Conservation (phyloP, 1,139 yeast genomes). For the Meyerozyma athensensis region DNA sequence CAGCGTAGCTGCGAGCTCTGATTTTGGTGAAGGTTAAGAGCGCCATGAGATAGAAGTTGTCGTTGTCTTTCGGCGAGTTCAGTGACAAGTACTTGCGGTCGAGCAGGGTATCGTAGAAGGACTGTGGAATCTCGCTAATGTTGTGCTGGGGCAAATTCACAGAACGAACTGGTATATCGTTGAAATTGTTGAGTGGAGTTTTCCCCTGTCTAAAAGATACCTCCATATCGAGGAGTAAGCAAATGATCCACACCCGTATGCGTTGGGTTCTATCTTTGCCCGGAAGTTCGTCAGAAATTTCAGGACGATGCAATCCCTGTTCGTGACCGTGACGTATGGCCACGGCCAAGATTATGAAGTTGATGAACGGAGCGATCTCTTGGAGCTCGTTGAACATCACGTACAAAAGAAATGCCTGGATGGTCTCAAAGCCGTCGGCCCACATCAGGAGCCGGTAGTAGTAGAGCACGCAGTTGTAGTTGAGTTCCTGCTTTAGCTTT, state of each 20-base stretch:
- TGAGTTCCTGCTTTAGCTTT: background rate
- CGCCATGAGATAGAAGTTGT: background rate
- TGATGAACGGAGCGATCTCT: constrained; percentile 37
- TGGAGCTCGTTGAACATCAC: constrained; percentile 42
- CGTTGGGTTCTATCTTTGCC: constrained; percentile 34
- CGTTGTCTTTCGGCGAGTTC: background rate
- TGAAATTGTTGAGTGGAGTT: constrained; percentile 36
- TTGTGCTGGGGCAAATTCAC: background rate
- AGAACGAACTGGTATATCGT: constrained; percentile 4
- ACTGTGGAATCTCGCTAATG: background rate
- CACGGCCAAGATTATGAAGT: constrained; percentile 42
- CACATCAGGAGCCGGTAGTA: constrained; percentile 44
- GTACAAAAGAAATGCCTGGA: constrained; percentile 47
- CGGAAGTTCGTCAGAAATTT: constrained; percentile 37
- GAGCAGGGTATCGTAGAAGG: background rate
- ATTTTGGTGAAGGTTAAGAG: constrained; percentile 6
- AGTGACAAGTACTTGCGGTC: background rate
- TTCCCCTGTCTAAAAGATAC: constrained; percentile 53
- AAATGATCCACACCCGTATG: constrained; percentile 50
- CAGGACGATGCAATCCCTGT: constrained; percentile 62
- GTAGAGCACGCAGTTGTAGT: constrained; percentile 26
- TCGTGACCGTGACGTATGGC: constrained; percentile 60
- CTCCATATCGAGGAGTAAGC: constrained; percentile 52
- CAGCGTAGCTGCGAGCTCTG: constrained; percentile 10
- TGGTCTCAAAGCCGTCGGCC: constrained; percentile 47